phyloP scores from a whole-genome alignment of 768 basidiomycete species.

The Ramaria sp. region DNA sequence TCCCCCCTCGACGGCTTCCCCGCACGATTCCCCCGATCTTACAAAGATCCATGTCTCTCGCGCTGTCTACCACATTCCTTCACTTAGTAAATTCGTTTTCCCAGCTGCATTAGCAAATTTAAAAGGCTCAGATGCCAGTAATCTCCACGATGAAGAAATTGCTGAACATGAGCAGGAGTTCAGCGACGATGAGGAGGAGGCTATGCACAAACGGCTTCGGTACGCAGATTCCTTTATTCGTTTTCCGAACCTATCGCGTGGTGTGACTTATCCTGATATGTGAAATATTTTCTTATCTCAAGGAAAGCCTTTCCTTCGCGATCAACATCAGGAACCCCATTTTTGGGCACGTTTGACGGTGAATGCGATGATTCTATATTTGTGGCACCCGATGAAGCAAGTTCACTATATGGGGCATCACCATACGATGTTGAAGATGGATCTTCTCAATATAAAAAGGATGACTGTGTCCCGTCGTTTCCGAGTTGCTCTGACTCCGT shows the following conservation, averaged over 20 bases:
- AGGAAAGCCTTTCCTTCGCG: slow-evolving; percentile 44
- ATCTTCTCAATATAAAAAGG: not conserved
- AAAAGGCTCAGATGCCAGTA: slow-evolving; percentile 91
- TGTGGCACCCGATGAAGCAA: not conserved
- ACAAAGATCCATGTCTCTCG: slow-evolving; percentile 43
- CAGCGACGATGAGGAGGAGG: slow-evolving; percentile 90
- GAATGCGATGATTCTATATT: not conserved
- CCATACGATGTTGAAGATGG: slow-evolving; percentile 5
- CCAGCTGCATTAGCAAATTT: slow-evolving; percentile 53
- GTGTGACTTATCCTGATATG: not conserved
- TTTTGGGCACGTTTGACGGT: slow-evolving; percentile 17
- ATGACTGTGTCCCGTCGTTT: not conserved
- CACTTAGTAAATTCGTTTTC: slow-evolving; percentile 76
- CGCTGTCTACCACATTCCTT: slow-evolving; percentile 74
- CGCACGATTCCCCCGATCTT: slow-evolving; percentile 27
- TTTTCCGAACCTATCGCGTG: not conserved
- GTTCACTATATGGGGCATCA: slow-evolving; percentile 8
- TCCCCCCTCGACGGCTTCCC: not conserved
- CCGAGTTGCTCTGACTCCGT: not conserved
- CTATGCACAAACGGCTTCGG: slow-evolving; percentile 48
- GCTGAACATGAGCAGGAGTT: slow-evolving; percentile 87
- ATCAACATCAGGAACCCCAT: slow-evolving; percentile 36
- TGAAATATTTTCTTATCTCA: not conserved
- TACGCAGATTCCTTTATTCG: slow-evolving; percentile 22
- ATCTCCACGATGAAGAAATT: slow-evolving; percentile 90